Percentiles rank a stretch among this genome's conserved stretches.
These are phyloP conservation scores for Triticum turgidum DNA, from an alignment of 176 grass and related monocot genomes.

Conservation along the genomic window DNA sequence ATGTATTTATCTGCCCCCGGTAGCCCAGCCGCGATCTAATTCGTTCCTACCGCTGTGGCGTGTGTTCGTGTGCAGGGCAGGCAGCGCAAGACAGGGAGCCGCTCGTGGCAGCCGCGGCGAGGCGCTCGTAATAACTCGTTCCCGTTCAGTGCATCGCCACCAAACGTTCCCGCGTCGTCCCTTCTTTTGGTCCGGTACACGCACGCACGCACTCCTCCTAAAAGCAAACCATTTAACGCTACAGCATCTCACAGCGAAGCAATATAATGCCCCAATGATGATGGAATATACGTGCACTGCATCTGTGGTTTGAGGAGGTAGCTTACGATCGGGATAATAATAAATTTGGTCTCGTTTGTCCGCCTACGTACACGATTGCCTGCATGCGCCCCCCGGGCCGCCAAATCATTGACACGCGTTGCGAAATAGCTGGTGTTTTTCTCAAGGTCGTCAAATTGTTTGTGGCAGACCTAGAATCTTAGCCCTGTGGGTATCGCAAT, in stretches of 20 bases:
- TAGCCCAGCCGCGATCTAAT: background rate
- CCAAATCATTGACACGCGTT: background rate
- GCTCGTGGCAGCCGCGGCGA: background rate
- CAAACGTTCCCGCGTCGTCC: background rate
- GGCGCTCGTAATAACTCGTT: background rate
- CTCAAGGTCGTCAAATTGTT: too few relatives aligned
- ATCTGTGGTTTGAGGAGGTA: background rate
- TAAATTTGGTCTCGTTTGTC: constrained; percentile 9
- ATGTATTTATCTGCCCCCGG: background rate
- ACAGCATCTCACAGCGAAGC: background rate
- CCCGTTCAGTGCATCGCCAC: constrained; percentile 21
- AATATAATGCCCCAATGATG: background rate
- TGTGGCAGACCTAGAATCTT: too few relatives aligned
- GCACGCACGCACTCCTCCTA: background rate
- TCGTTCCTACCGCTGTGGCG: background rate
- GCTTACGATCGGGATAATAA: background rate
- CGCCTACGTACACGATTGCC: background rate
- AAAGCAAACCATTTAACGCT: background rate
- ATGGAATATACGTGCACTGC: background rate
- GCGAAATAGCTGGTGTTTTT: too few relatives aligned
- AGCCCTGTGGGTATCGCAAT: too few relatives aligned
- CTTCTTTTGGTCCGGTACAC: constrained; percentile 13
- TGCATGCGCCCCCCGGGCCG: background rate
- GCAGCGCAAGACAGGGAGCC: constrained; percentile 29
- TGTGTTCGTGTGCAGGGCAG: background rate